These are phyloP conservation scores for Suhomyces canberraensis DNA, from an alignment of 805 yeast species.

Conservation along the genomic window DNA sequence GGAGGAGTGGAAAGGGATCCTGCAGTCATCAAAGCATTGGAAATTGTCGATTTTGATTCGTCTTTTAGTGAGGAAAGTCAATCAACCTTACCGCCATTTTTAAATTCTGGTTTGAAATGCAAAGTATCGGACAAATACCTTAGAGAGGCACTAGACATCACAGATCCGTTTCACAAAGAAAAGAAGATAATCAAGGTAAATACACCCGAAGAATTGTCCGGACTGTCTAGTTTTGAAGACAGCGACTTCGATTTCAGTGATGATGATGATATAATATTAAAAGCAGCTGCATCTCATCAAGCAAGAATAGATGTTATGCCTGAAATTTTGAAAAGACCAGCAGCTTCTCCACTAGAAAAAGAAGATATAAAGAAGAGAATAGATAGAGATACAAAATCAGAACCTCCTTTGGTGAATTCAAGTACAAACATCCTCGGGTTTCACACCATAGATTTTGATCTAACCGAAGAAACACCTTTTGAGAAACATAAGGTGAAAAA, in stretches of 20 bases:
- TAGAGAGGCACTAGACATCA: not conserved
- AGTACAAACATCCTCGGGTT: slow-evolving; percentile 3
- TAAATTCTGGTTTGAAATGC: no score
- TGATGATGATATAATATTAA: slow-evolving; percentile 10
- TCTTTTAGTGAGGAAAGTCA: slow-evolving; percentile 7
- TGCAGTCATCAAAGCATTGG: slow-evolving; percentile 1
- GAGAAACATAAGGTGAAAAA: no score
- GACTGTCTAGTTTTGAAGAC: no score
- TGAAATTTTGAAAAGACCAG: not conserved
- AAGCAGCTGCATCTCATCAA: slow-evolving; percentile 7
- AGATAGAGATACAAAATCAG: no score
- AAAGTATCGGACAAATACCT: slow-evolving; percentile 1
- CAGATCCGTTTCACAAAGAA: no score
- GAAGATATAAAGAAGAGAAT: no score
- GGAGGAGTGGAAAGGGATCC: slow-evolving; percentile 4
- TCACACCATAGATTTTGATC: slow-evolving; percentile 1
- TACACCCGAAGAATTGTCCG: no score
- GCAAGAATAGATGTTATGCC: not conserved
- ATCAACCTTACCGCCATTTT: not conserved
- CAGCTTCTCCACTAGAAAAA: not conserved
- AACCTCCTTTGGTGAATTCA: no score
- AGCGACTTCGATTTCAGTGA: slow-evolving; percentile 10
- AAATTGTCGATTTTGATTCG: slow-evolving; percentile 8
- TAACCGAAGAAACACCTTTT: not conserved
- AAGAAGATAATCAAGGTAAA: no score